Evolutionary conservation across 192 early-diverging fungal species (phyloP).

Genomic region (Rhizophagus clarus): DNA sequence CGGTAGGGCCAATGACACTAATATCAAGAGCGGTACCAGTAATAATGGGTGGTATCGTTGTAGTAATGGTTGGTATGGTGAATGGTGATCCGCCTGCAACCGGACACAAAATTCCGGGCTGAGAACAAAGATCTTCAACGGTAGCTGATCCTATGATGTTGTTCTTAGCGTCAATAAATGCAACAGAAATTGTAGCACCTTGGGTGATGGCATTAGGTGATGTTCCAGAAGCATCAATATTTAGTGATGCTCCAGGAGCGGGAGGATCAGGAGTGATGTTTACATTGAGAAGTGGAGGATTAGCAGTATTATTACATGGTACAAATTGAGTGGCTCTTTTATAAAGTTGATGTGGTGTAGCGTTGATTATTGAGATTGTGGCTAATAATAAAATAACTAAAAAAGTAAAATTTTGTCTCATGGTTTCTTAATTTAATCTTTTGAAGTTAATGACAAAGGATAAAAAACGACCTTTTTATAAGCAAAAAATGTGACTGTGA

Average conservation of each 20-base stretch:
- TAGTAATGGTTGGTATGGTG: not conserved
- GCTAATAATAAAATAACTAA: conserved; percentile 20
- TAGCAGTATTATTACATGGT: not conserved
- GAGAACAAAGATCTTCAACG: not conserved
- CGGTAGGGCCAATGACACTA: not conserved
- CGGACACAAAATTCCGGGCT: too few relatives aligned
- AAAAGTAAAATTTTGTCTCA: not conserved
- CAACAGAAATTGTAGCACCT: too few relatives aligned
- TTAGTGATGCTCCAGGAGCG: too few relatives aligned
- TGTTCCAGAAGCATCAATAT: too few relatives aligned
- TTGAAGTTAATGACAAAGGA: not conserved
- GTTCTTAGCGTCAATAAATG: too few relatives aligned
- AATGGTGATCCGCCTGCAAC: not conserved
- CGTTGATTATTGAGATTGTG: conserved; percentile 15
- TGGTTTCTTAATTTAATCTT: not conserved
- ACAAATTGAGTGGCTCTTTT: not conserved
- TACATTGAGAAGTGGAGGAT: not conserved
- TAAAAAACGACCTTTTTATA: conserved; percentile 1
- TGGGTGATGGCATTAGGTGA: too few relatives aligned
- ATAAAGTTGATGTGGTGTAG: too few relatives aligned
- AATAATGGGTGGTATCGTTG: not conserved
- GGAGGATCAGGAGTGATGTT: too few relatives aligned
- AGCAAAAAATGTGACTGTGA: not conserved
- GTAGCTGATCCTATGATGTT: not conserved
- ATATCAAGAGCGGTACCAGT: not conserved